Evolutionary conservation across 306 rosid genomes (phyloP).

Genomic region (Dryas alaskensis): DNA sequence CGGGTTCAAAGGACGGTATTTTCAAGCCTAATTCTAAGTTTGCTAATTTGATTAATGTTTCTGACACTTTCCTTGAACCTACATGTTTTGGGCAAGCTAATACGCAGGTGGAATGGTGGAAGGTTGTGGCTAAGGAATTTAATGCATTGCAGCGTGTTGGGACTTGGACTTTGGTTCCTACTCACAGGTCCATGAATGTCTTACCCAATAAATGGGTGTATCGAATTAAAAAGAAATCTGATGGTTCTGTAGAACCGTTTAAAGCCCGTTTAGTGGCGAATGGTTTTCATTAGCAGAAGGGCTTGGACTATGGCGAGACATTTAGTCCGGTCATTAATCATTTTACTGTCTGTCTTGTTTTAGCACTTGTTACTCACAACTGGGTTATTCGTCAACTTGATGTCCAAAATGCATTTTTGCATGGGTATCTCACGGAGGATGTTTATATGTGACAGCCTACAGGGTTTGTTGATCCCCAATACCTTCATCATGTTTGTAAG

Average conservation of each 20-base stretch:
- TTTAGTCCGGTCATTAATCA: too few species aligned
- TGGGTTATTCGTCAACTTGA: too few species aligned
- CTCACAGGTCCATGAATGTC: not conserved
- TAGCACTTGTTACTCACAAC: too few species aligned
- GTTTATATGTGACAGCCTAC: too few species aligned
- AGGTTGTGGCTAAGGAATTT: not conserved
- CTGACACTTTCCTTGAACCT: not conserved
- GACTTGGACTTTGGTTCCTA: not conserved
- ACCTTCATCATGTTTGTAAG: too few species aligned
- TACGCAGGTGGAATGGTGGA: not conserved
- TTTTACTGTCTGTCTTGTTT: too few species aligned
- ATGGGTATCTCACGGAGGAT: too few species aligned
- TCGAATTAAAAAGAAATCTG: not conserved
- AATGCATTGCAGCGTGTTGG: not conserved
- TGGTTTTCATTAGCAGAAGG: too few species aligned
- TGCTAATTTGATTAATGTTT: not conserved
- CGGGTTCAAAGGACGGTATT: not conserved
- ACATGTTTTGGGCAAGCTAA: not conserved
- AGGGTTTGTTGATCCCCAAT: too few species aligned
- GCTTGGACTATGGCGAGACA: too few species aligned
- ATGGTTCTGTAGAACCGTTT: not conserved
- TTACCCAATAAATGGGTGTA: not conserved
- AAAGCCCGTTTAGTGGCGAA: too few species aligned
- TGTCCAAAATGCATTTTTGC: too few species aligned
- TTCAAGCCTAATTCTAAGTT: not conserved